These are phyloP conservation scores for Aspergillus coremiiformis DNA, from an alignment of 495 filamentous ascomycete genomes.

Conservation along the genomic window DNA sequence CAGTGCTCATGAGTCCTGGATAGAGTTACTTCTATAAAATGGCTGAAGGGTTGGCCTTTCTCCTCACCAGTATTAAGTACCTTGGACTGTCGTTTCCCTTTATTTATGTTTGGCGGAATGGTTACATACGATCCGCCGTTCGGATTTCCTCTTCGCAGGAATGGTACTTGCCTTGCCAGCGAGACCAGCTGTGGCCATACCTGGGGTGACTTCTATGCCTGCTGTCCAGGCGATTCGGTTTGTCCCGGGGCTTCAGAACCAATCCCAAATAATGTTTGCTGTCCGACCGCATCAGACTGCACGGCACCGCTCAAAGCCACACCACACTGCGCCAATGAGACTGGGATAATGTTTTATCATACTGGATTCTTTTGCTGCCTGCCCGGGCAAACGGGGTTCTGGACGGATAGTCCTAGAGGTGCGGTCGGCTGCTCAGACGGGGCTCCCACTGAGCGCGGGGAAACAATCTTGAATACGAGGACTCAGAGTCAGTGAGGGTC, in stretches of 20 bases:
- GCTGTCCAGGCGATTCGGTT: conserved; percentile 8
- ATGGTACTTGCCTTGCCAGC: conserved; percentile 9
- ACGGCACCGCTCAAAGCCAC: conserved; percentile 1
- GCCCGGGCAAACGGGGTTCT: conserved; percentile 5
- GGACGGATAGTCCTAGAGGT: background rate
- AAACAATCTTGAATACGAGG: conserved; percentile 1
- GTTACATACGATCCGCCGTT: conserved; percentile 1
- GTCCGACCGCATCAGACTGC: conserved; percentile 7
- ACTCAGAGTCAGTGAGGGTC: background rate
- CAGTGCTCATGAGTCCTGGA: no score
- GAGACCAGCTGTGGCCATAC: conserved; percentile 12
- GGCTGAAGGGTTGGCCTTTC: no score
- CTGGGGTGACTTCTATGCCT: conserved; percentile 11
- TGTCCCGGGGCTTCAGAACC: conserved; percentile 4
- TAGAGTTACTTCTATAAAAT: no score
- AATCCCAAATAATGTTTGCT: conserved; percentile 15
- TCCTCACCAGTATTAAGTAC: no score
- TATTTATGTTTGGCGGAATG: no score
- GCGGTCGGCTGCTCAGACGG: conserved; percentile 6
- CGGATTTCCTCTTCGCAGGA: conserved; percentile 14
- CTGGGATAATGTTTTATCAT: conserved; percentile 8
- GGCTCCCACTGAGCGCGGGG: background rate
- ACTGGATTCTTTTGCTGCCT: conserved; percentile 13
- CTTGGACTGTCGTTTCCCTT: no score
- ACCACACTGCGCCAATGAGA: conserved; percentile 8